phyloP scores from a whole-genome alignment of 2,329 filamentous ascomycete genomes.

The Exophiala sp. region DNA sequence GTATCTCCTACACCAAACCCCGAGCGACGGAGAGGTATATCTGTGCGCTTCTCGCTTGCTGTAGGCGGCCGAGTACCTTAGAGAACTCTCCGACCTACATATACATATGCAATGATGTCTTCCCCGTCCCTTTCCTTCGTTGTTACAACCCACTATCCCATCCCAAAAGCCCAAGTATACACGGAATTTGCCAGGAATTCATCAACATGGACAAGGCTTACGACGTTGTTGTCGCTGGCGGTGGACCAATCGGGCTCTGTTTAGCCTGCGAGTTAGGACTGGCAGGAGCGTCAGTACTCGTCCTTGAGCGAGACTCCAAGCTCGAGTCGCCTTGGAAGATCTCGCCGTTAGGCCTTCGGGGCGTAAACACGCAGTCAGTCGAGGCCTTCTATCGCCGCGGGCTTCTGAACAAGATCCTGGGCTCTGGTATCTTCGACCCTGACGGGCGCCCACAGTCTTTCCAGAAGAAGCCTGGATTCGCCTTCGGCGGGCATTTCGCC shows the following conservation, averaged over 20 bases:
- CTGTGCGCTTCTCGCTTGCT: no score
- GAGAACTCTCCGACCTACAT: no score
- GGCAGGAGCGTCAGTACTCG: constrained; percentile 34
- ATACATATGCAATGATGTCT: no score
- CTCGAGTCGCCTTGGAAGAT: constrained; percentile 33
- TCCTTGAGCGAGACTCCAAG: constrained; percentile 33
- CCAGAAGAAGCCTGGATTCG: constrained; percentile 27
- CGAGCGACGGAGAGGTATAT: no score
- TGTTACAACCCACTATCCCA: no score
- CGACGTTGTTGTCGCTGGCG: constrained; percentile 45
- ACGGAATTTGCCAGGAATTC: no score
- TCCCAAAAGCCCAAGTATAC: no score
- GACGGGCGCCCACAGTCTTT: constrained; percentile 10
- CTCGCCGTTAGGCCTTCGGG: constrained; percentile 23
- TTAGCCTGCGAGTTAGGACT: constrained; percentile 41
- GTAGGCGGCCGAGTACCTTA: no score
- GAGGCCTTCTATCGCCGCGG: constrained; percentile 41
- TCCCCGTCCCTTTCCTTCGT: no score
- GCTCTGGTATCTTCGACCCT: constrained; percentile 20
- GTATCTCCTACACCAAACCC: no score
- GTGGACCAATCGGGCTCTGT: constrained; percentile 44
- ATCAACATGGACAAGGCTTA: not conserved
- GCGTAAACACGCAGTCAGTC: constrained; percentile 35
- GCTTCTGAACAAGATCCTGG: constrained; percentile 30
- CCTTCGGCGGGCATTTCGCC: constrained; percentile 35